Conservation (phyloP, 2,329 filamentous ascomycete species). For the Chaetomiaceae sp. region DNA sequence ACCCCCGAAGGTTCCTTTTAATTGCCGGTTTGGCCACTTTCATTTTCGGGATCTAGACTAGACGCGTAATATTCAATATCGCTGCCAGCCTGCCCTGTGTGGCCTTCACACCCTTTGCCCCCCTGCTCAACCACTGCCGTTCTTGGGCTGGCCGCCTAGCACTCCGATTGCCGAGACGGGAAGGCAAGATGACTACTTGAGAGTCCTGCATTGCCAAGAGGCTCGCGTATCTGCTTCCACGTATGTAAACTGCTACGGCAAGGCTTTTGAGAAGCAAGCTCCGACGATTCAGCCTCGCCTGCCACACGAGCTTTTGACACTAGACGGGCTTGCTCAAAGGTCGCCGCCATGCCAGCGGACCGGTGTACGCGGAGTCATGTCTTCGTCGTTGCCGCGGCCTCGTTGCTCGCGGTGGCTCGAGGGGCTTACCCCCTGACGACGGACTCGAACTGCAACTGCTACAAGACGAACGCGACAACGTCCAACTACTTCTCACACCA, state of each 20-base stretch:
- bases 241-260: neutral
- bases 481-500: slow-evolving; percentile 32
- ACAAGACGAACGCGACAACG: slow-evolving; percentile 31
- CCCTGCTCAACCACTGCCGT: too few relatives aligned
- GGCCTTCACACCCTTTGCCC: too few relatives aligned
- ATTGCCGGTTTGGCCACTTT: too few relatives aligned
- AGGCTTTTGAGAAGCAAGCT: neutral
- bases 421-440: slow-evolving; percentile 23
- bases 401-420: slow-evolving; percentile 8
- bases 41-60: too few relatives aligned
- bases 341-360: slow-evolving; percentile 6
- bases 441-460: slow-evolving; percentile 32
- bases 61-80: too few relatives aligned
- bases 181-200: neutral
- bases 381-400: slow-evolving; percentile 15
- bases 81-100: too few relatives aligned
- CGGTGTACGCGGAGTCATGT: slow-evolving; percentile 1
- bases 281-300: neutral
- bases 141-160: too few relatives aligned
- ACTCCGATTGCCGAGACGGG: neutral
- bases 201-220: neutral
- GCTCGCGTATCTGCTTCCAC: neutral
- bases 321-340: neutral
- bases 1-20: too few relatives aligned
- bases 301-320: neutral